Evolutionary conservation across 176 grass and related monocot genomes (phyloP).

Genomic region (Oryza coarctata): DNA sequence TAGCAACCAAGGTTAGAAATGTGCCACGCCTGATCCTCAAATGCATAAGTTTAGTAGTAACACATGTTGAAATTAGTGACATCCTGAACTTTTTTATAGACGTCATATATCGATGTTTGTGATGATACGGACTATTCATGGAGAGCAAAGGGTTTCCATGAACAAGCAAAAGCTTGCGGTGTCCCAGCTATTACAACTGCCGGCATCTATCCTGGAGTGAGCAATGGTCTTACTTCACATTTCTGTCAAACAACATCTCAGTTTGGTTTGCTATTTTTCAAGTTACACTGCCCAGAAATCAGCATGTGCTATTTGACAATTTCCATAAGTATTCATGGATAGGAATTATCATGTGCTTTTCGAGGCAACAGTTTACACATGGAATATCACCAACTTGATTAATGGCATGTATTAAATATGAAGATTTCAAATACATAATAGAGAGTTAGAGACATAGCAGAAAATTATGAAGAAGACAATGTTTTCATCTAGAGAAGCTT

Average conservation of each 20-base stretch:
- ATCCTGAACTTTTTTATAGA: conserved; percentile 38
- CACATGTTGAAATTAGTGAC: neutral
- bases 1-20: conserved; percentile 79
- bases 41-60: neutral
- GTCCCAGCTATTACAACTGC: conserved; percentile 84
- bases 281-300: neutral
- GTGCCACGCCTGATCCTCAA: neutral
- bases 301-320: neutral
- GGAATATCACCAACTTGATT: too few species aligned
- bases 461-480: too few species aligned
- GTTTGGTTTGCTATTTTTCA: neutral
- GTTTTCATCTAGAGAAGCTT: neutral
- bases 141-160: conserved; percentile 75
- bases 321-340: neutral
- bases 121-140: conserved; percentile 72
- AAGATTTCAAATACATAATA: neutral
- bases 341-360: too few species aligned
- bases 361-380: too few species aligned
- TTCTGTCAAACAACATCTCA: neutral
- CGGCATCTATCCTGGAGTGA: conserved; percentile 96
- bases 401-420: too few species aligned
- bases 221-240: conserved; percentile 64
- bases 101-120: conserved; percentile 86
- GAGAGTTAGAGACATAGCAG: too few species aligned
- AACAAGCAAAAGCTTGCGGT: conserved; percentile 69